Base-by-base conservation (phyloP, 2,329 filamentous ascomycete species). In the Capronia coronata region DNA sequence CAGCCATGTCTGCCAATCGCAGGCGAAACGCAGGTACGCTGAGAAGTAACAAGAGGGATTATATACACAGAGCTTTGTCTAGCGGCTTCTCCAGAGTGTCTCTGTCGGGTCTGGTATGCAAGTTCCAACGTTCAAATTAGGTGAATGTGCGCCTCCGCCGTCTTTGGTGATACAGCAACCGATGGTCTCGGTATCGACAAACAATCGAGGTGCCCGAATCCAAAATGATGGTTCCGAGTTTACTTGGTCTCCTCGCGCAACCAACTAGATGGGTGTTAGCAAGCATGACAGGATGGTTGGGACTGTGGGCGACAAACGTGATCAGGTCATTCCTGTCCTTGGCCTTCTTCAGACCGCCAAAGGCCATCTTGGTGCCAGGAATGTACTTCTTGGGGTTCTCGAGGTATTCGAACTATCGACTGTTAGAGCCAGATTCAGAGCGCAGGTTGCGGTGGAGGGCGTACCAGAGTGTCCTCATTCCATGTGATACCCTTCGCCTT, bases 321-420 rank as follows among this genome's bases (percentile, higher is more conserved):
- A 98, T 95, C 67, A 98, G 80, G 75, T 98, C 91, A 73, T 97
- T 95, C 73, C 93, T 83, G 79, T 97, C 93, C 87, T 97, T 97
- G 70, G 83, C 82, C 87, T 98, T 98, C 90, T 98, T 98, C 69
- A 98, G 82, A 73, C 93, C 93, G 77, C 93, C 93, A 71, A 97
- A 98, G 66, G 93, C 93, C 93, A 98, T 98, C 88, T 97, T 98
- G 78, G 93, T 98, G 64, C 93, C 93, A 64, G 93, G 93, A 61
- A 98, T 96, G 83, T 90, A 98, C 82, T 97, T 97, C 86, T 98
- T 98, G 77, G 93, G 93, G 86, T 97, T 97, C 83, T 98, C 93
- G 67, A 98, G 90, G 84, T 98, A 98, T 62, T 84, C 80, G 76
- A 95, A 97, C 87, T 90, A 64, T 42, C 59, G 14, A 23, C 19